phyloP scores from a whole-genome alignment of 2,329 filamentous ascomycete species.

The Nothophoma quercina region DNA sequence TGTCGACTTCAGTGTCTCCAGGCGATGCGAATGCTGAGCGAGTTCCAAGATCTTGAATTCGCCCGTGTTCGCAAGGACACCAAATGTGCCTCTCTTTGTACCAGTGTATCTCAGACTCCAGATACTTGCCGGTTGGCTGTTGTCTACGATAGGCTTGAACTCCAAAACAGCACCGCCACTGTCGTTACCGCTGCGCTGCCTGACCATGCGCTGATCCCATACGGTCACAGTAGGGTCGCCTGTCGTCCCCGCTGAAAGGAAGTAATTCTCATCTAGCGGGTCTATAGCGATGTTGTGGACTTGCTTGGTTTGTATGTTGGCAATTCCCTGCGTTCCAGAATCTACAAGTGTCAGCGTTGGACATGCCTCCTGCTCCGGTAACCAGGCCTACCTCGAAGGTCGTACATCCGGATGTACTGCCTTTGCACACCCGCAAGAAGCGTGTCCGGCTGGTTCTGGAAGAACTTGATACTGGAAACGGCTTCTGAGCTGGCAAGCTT shows the following conservation, averaged over 20 bases:
- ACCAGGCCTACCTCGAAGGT: slow-evolving; percentile 70
- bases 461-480: slow-evolving; percentile 85
- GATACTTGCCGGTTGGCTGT: slow-evolving; percentile 59
- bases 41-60: slow-evolving; percentile 66
- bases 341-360: slow-evolving; percentile 38
- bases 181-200: slow-evolving; percentile 33
- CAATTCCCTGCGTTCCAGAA: slow-evolving; percentile 54
- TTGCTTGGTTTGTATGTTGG: slow-evolving; percentile 63
- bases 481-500: slow-evolving; percentile 70
- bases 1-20: slow-evolving; percentile 30
- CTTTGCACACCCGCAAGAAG: slow-evolving; percentile 79
- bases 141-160: slow-evolving; percentile 62
- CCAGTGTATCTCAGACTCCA: slow-evolving; percentile 70
- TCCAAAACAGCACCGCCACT: slow-evolving; percentile 65
- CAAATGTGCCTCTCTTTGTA: slow-evolving; percentile 64
- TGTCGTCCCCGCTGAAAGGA: slow-evolving; percentile 76
- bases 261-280: slow-evolving; percentile 81
- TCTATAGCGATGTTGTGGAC: slow-evolving; percentile 78
- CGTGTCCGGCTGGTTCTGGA: slow-evolving; percentile 76
- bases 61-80: slow-evolving; percentile 65
- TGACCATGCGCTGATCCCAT: slow-evolving; percentile 73
- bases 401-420: slow-evolving; percentile 77
- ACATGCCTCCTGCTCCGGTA: not conserved
- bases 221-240: slow-evolving; percentile 78
- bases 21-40: slow-evolving; percentile 56